Conservation (phyloP, 345 rosid genomes). For the Populus deltoides region DNA sequence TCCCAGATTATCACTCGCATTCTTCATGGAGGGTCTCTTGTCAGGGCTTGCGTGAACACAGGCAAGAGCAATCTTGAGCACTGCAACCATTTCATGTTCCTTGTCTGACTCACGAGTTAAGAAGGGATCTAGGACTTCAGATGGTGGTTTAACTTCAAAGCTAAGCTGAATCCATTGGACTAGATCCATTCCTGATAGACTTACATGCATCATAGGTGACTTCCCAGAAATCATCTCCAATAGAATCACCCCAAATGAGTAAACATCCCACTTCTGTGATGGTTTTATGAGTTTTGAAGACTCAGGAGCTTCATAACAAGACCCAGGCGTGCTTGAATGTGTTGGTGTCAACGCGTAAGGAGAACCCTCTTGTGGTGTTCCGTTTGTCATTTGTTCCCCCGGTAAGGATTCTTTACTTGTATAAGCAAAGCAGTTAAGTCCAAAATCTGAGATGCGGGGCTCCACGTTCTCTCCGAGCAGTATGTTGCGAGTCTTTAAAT, state of each 20-base stretch:
- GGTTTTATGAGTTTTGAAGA: constrained; percentile 17
- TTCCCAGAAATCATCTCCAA: constrained; percentile 29
- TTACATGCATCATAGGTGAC: constrained; percentile 12
- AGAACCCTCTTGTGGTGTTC: constrained; percentile 20
- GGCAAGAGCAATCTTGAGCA: constrained; percentile 21
- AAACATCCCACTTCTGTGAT: constrained; percentile 36
- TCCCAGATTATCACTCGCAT: constrained; percentile 21
- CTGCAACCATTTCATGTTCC: constrained; percentile 19
- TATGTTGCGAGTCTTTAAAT: constrained; percentile 23
- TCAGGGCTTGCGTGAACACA: constrained; percentile 25
- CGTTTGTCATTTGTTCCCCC: constrained; percentile 1
- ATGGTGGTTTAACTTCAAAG: constrained; percentile 19
- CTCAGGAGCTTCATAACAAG: constrained; percentile 31
- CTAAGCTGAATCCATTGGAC: constrained; percentile 28
- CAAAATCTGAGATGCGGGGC: constrained; percentile 30
- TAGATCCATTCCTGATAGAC: constrained; percentile 24
- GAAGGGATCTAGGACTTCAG: constrained; percentile 25
- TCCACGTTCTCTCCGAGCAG: constrained; percentile 31
- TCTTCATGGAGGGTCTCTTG: constrained; percentile 30
- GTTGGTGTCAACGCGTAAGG: constrained; percentile 17
- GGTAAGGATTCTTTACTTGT: constrained; percentile 13
- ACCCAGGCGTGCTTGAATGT: constrained; percentile 8
- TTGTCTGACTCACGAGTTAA: constrained; percentile 15
- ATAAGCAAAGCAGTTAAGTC: constrained; percentile 20
- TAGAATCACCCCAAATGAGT: constrained; percentile 28